A percentile compares a stretch with the other conserved stretches of the same genome.
Conservation (phyloP, 305 asterid genomes). For the Fraxinus velutina region DNA sequence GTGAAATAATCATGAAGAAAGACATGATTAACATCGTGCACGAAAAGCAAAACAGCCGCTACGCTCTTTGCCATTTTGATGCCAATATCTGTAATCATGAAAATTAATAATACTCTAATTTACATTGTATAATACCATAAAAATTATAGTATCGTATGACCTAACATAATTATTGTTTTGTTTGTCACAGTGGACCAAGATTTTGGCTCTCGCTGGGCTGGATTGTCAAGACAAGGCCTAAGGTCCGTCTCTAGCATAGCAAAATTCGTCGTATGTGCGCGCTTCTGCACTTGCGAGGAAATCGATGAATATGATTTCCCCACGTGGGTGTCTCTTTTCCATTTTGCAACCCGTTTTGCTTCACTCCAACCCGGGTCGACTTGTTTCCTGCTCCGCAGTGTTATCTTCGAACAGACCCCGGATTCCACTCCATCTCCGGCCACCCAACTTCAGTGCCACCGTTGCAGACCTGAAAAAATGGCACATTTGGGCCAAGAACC, state of each 20-base stretch:
- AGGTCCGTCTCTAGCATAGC: neutral
- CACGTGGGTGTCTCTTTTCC: slow-evolving; percentile 44
- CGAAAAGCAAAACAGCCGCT: neutral
- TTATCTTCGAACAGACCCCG: slow-evolving; percentile 34
- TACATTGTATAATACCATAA: neutral
- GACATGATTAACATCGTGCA: neutral
- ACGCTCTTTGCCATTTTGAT: neutral
- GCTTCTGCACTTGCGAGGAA: neutral
- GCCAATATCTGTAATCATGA: neutral
- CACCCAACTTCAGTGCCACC: slow-evolving; percentile 49
- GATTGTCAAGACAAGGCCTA: slow-evolving; percentile 1
- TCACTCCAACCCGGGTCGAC: slow-evolving; percentile 32
- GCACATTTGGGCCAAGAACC: slow-evolving; percentile 69
- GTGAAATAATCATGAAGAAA: neutral
- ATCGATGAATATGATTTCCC: slow-evolving; percentile 36
- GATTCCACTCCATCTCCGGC: slow-evolving; percentile 62
- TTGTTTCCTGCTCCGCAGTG: slow-evolving; percentile 38
- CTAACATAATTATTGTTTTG: neutral
- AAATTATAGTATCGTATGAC: neutral
- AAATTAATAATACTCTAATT: neutral
- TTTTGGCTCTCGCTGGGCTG: neutral
- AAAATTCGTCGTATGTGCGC: neutral
- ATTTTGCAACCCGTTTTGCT: slow-evolving; percentile 29
- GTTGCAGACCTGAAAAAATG: slow-evolving; percentile 56
- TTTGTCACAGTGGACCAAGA: neutral